Conservation (phyloP, 345 rosid species). For the Hypericum perforatum region DNA sequence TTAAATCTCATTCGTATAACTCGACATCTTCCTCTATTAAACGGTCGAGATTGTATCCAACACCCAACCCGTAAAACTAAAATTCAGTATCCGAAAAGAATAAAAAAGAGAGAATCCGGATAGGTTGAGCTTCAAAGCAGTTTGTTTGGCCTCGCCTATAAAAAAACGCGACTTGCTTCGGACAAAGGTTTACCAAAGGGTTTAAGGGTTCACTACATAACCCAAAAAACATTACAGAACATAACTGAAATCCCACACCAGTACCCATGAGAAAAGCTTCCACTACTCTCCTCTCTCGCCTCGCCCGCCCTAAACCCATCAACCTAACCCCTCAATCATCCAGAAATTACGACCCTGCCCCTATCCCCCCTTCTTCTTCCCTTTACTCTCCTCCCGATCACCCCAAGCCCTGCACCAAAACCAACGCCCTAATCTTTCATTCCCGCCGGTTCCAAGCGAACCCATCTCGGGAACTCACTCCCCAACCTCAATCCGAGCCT, state of each 20-base stretch:
- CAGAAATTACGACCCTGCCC: constrained; percentile 18
- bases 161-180: too few relatives aligned
- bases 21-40: too few relatives aligned
- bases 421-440: constrained; percentile 24
- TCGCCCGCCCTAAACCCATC: constrained; percentile 27
- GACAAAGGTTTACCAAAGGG: too few relatives aligned
- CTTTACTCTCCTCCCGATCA: constrained; percentile 8
- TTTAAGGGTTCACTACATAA: neutral
- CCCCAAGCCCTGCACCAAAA: constrained; percentile 29
- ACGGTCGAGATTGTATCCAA: too few relatives aligned
- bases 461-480: constrained; percentile 39
- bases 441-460: constrained; percentile 24
- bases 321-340: constrained; percentile 17
- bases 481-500: constrained; percentile 39
- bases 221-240: neutral
- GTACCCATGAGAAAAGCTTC: constrained; percentile 56
- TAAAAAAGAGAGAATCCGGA: too few relatives aligned
- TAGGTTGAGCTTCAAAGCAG: too few relatives aligned
- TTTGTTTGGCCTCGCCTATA: too few relatives aligned
- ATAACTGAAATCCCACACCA: constrained; percentile 14
- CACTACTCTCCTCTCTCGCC: constrained; percentile 38
- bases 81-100: too few relatives aligned
- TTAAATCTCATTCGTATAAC: too few relatives aligned
- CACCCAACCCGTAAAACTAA: too few relatives aligned
- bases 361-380: constrained; percentile 16